Percentiles rank a stretch among this genome's conserved stretches.
These are phyloP conservation scores for Oryza punctata DNA, from an alignment of 176 grass and related monocot species.

Conservation along the genomic window DNA sequence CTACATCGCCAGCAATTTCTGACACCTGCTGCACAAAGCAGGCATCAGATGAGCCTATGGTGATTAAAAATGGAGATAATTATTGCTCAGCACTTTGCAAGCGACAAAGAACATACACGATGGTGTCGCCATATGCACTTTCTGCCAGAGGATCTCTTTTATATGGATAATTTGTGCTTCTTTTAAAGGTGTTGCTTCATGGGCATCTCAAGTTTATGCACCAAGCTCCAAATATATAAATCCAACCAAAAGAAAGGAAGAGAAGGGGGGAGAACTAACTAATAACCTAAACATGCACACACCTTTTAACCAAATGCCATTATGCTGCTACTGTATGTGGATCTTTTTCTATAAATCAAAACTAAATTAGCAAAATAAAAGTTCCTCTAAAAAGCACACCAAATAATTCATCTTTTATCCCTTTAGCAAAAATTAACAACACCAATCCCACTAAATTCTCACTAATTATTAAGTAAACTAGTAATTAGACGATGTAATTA, in stretches of 20 bases:
- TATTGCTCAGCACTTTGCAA: constrained; percentile 38
- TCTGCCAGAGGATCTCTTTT: constrained; percentile 56
- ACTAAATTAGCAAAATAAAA: not conserved
- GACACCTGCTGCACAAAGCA: constrained; percentile 28
- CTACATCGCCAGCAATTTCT: constrained; percentile 10
- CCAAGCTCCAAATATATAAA: constrained; percentile 17
- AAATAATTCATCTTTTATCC: not conserved
- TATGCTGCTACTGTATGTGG: not conserved
- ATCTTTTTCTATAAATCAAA: not conserved
- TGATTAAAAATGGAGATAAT: constrained; percentile 34
- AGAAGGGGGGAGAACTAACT: not conserved
- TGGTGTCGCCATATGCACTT: constrained; percentile 35
- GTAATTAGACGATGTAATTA: not conserved
- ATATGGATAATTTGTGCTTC: constrained; percentile 41
- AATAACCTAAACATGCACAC: constrained; percentile 33
- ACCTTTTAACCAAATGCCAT: constrained; percentile 24
- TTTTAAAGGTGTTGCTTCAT: constrained; percentile 23
- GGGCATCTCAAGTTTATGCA: constrained; percentile 36
- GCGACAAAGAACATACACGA: constrained; percentile 34
- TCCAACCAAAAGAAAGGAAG: not conserved
- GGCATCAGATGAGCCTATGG: constrained; percentile 35
- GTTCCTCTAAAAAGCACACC: not conserved
- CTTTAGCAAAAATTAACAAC: not conserved
- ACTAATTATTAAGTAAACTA: not conserved
- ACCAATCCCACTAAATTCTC: not conserved